These are phyloP conservation scores for Carex pumila DNA, from an alignment of 176 grass and related monocot species.

Conservation along the genomic window DNA sequence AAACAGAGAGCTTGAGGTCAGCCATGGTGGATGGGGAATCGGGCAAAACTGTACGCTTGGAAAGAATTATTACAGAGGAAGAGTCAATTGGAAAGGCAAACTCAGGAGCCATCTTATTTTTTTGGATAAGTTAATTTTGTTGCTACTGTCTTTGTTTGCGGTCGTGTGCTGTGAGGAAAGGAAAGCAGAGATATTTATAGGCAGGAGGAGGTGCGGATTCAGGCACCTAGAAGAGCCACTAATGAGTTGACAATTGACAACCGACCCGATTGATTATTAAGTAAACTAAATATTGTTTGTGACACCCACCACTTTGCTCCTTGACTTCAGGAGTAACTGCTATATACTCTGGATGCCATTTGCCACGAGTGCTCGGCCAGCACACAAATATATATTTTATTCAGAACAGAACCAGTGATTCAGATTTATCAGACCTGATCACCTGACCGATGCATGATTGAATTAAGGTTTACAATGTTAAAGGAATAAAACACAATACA, in stretches of 20 bases:
- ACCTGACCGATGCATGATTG: neutral
- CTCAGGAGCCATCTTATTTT: constrained; percentile 40
- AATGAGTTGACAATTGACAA: neutral
- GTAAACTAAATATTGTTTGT: neutral
- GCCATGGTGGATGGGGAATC: constrained; percentile 34
- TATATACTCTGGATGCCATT: neutral
- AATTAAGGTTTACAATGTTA: neutral
- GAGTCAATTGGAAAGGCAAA: constrained; percentile 37
- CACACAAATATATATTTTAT: neutral
- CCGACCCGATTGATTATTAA: too few species aligned
- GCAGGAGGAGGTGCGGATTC: neutral
- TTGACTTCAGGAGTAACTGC: neutral
- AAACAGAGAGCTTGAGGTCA: constrained; percentile 75
- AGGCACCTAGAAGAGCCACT: neutral
- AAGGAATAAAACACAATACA: neutral
- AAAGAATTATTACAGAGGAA: constrained; percentile 26
- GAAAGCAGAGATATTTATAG: constrained; percentile 11
- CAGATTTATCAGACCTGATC: neutral
- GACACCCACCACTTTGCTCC: neutral
- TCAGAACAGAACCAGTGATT: neutral
- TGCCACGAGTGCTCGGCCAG: neutral
- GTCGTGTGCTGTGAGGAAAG: neutral
- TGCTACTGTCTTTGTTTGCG: neutral
- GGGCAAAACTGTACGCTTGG: constrained; percentile 49
- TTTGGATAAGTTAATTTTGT: neutral